Conservation (phyloP, 225 moss, liverwort and hornwort species). For the Bryoerythrophyllum caledonicum region DNA sequence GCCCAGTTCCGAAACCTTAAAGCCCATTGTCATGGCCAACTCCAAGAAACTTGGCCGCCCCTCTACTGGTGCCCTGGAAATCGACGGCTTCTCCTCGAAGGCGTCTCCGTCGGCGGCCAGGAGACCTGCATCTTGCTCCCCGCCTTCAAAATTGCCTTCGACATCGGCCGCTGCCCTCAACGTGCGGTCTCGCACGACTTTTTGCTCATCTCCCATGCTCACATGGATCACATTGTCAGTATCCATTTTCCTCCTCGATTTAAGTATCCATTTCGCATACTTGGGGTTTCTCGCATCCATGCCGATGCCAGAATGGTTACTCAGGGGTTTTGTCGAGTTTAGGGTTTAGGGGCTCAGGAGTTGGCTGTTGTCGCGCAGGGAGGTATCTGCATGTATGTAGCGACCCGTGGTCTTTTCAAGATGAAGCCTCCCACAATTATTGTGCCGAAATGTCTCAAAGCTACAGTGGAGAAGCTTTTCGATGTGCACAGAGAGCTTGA, state of each 20-base stretch:
- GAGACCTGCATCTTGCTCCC: conserved; percentile 91
- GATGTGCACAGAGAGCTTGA: conserved; percentile 86
- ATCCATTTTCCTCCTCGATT: no score
- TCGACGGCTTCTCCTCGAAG: conserved; percentile 79
- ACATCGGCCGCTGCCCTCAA: conserved; percentile 91
- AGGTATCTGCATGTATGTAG: conserved; percentile 96
- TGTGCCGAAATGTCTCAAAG: conserved; percentile 72
- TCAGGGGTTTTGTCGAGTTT: no score
- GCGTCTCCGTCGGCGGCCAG: conserved; percentile 85
- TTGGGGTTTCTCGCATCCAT: no score
- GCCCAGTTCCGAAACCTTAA: no score
- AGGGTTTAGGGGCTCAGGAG: no score
- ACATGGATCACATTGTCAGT: conserved; percentile 99
- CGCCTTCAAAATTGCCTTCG: conserved; percentile 69
- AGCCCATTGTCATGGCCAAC: no score
- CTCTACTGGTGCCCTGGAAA: conserved; percentile 43
- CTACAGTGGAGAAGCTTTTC: conserved; percentile 81
- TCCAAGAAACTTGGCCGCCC: conserved; percentile 47
- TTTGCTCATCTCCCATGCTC: conserved; percentile 84
- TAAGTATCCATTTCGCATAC: no score
- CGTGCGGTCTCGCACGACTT: conserved; percentile 84
- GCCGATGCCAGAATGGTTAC: no score
- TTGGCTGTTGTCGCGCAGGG: no score
- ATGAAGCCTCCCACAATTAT: conserved; percentile 87
- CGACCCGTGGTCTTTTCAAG: conserved; percentile 81